phyloP scores from a whole-genome alignment of 257 asterid species.

The Linderniella brevidens region DNA sequence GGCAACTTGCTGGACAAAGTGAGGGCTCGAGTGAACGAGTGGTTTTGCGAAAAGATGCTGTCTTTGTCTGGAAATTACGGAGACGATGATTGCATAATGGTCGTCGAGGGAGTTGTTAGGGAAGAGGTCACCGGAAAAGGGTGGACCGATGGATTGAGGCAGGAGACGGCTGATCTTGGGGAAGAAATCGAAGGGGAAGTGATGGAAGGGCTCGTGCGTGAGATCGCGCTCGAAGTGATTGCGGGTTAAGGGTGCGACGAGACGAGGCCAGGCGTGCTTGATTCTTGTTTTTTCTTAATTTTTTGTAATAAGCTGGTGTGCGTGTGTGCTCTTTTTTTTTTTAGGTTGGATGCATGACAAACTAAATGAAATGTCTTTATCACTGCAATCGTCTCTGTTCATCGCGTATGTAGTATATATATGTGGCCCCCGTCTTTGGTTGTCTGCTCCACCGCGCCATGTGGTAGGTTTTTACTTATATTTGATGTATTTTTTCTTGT shows the following conservation, averaged over 20 bases:
- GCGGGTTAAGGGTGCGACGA: too few relatives aligned
- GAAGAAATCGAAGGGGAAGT: constrained; percentile 47
- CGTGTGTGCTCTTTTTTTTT: neutral
- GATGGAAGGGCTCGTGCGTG: constrained; percentile 60
- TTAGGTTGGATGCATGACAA: neutral
- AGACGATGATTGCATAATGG: constrained; percentile 33
- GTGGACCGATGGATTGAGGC: constrained; percentile 38
- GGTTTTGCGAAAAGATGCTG: constrained; percentile 32
- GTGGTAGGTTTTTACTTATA: too few relatives aligned
- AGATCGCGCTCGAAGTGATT: constrained; percentile 44
- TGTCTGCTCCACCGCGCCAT: too few relatives aligned
- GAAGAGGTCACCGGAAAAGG: constrained; percentile 59
- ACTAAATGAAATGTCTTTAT: too few relatives aligned
- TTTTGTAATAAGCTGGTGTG: neutral
- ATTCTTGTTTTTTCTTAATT: too few relatives aligned
- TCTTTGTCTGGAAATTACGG: constrained; percentile 22
- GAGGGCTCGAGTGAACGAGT: constrained; percentile 40
- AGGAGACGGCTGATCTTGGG: constrained; percentile 43
- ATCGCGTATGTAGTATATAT: too few relatives aligned
- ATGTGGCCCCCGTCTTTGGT: too few relatives aligned
- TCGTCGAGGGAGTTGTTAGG: constrained; percentile 49
- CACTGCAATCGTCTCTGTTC: too few relatives aligned
- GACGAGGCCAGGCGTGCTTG: constrained; percentile 15
- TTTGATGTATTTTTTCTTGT: too few relatives aligned
- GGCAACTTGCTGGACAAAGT: constrained; percentile 65